Base-by-base conservation (phyloP, 2,329 filamentous ascomycete species). In the Penicillium digitatum region DNA sequence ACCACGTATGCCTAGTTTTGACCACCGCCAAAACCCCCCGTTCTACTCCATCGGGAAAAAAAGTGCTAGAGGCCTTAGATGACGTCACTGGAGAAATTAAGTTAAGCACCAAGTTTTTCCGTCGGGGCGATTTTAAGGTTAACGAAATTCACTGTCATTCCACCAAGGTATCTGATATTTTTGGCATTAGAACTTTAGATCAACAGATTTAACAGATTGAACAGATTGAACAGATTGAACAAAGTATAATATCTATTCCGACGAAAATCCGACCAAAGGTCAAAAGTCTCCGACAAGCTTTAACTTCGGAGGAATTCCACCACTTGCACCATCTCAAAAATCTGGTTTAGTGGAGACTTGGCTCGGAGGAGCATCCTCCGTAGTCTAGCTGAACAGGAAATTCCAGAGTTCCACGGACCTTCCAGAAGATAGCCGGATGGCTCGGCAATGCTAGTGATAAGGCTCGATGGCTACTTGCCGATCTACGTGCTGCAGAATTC, bases 401-500 rank as follows among this genome's bases (percentile, higher is more conserved):
- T 6, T 22, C 12, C 10, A 5, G 38, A n/a, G 16, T 31, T 44
- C 40, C n/a, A 26, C 22, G 20, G 39, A 26, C 5, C 9, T 42
- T n/a, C 22, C 2, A 42, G 39, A 42, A 40, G 38, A 24, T 12
- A 18, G 20, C 12, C 39, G 42, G 35, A 26, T 24, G 10, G 0
- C 10, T 20, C 47, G 47, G 47, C 26, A 27, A 27, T 38, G 18
- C 34, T 14, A 16, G 24, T 27, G 46, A 22, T 39, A 16, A 24
- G 20, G 35, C 35, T 31, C 1, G 8, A 40, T 24, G 6, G 16
- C 39, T 26, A 24, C 32, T 26, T 14, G 18, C 26, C 8, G 27
- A 45, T 45, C 45, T 24, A 34, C 39, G 35, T 31, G 32, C 45
- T 29, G 32, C 34, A 32, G 50, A 57, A 55, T 44, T 40, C 26